phyloP scores from a whole-genome alignment of 2,329 filamentous ascomycete species.

The Botrytis deweyae region DNA sequence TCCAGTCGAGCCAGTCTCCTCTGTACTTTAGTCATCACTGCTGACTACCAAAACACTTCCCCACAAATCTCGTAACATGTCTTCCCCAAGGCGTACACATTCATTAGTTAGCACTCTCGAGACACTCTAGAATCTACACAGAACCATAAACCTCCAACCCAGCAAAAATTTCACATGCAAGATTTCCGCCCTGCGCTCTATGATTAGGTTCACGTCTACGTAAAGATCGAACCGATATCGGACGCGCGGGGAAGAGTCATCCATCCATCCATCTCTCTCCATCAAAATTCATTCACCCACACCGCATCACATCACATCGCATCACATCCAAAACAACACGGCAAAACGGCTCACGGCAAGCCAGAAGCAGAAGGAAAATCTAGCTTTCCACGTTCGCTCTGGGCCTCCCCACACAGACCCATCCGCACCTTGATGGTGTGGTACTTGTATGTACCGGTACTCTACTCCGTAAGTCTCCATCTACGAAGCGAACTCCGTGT shows the following conservation, averaged over 20 bases:
- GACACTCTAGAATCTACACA: neutral
- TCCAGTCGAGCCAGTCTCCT: too few species aligned
- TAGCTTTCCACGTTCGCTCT: neutral
- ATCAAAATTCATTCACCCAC: neutral
- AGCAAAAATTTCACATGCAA: neutral
- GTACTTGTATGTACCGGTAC: neutral
- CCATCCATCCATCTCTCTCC: neutral
- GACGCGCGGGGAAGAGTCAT: neutral
- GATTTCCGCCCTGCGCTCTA: neutral
- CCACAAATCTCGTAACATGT: neutral
- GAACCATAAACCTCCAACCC: neutral
- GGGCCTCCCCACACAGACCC: neutral
- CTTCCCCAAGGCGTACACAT: neutral
- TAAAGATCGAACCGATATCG: neutral
- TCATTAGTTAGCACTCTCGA: neutral
- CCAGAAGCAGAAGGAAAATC: neutral
- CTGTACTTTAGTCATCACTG: neutral
- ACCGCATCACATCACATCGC: neutral
- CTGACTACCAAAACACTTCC: neutral
- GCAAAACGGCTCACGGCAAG: neutral
- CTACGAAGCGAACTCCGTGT: slow-evolving; percentile 3
- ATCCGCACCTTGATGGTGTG: neutral
- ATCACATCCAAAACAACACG: neutral
- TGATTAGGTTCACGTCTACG: neutral
- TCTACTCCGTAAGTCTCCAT: neutral